Percentiles rank a stretch among this genome's conserved stretches.
Conservation (phyloP, 2,329 filamentous ascomycete species). For the Myrmaecium sp. region DNA sequence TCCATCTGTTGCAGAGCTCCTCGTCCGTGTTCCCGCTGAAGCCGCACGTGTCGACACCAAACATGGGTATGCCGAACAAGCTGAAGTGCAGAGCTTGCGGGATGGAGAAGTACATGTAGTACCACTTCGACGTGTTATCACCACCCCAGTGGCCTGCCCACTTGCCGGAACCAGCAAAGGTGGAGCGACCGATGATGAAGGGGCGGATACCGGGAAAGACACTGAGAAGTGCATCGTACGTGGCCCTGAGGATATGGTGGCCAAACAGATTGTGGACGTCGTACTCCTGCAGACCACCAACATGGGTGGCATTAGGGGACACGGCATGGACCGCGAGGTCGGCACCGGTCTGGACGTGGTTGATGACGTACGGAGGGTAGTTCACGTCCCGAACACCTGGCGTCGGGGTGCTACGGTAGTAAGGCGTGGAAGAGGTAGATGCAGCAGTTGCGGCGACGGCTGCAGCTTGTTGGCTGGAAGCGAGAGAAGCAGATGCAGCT, state of each 20-base stretch:
- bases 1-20: slow-evolving; percentile 59
- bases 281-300: slow-evolving; percentile 58
- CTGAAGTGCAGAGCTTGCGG: slow-evolving; percentile 60
- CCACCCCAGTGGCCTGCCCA: slow-evolving; percentile 70
- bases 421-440: slow-evolving; percentile 21
- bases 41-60: slow-evolving; percentile 45
- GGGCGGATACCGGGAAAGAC: slow-evolving; percentile 54
- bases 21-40: slow-evolving; percentile 51
- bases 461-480: slow-evolving; percentile 33
- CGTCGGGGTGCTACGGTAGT: slow-evolving; percentile 43
- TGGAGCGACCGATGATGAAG: slow-evolving; percentile 71
- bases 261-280: slow-evolving; percentile 72
- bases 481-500: slow-evolving; percentile 40
- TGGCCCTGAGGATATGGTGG: slow-evolving; percentile 59
- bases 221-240: slow-evolving; percentile 50
- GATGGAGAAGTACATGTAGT: slow-evolving; percentile 61
- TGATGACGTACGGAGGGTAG: slow-evolving; percentile 59
- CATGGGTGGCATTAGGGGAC: slow-evolving; percentile 60
- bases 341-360: slow-evolving; percentile 55
- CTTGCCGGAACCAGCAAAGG: slow-evolving; percentile 60
- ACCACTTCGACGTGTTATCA: slow-evolving; percentile 53
- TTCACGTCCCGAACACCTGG: slow-evolving; percentile 50
- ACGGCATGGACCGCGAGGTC: slow-evolving; percentile 58
- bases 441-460: slow-evolving; percentile 16
- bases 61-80: slow-evolving; percentile 63